These are phyloP conservation scores for Leptosphaerulina australis DNA, from an alignment of 2,329 filamentous ascomycete species.

Conservation along the genomic window DNA sequence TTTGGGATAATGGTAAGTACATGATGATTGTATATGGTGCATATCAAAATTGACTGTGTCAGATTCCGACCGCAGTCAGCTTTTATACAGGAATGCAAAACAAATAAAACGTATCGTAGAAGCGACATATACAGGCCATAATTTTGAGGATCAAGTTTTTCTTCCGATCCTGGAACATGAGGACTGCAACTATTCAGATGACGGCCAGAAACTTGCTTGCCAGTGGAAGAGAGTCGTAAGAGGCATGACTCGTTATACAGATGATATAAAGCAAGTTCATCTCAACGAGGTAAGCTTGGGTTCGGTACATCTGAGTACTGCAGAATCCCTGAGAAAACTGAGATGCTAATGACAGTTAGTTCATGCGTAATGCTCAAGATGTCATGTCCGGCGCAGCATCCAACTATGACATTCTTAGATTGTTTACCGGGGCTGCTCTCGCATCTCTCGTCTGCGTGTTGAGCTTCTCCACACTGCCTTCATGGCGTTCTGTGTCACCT, in stretches of 20 bases:
- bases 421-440: slow-evolving; percentile 56
- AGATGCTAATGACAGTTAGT: slow-evolving; percentile 48
- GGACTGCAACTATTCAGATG: slow-evolving; percentile 1
- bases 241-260: slow-evolving; percentile 11
- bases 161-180: background rate
- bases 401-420: slow-evolving; percentile 78
- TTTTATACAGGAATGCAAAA: slow-evolving; percentile 77
- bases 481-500: slow-evolving; percentile 57
- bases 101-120: slow-evolving; percentile 81
- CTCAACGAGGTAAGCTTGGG: slow-evolving; percentile 48
- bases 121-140: slow-evolving; percentile 69
- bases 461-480: slow-evolving; percentile 41
- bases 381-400: slow-evolving; percentile 89
- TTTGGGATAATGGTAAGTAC: slow-evolving; percentile 75
- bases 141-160: slow-evolving; percentile 49
- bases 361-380: slow-evolving; percentile 74
- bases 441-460: slow-evolving; percentile 55
- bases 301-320: slow-evolving; percentile 37
- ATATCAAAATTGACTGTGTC: slow-evolving; percentile 31
- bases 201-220: slow-evolving; percentile 63
- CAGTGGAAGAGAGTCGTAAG: slow-evolving; percentile 62
- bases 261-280: slow-evolving; percentile 40
- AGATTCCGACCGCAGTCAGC: slow-evolving; percentile 63
- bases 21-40: slow-evolving; percentile 15
- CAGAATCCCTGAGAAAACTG: background rate